A percentile compares a stretch with the other conserved stretches of the same genome.
Evolutionary conservation across 2,329 filamentous ascomycete genomes (phyloP).

Genomic region (Penicillium sp.): DNA sequence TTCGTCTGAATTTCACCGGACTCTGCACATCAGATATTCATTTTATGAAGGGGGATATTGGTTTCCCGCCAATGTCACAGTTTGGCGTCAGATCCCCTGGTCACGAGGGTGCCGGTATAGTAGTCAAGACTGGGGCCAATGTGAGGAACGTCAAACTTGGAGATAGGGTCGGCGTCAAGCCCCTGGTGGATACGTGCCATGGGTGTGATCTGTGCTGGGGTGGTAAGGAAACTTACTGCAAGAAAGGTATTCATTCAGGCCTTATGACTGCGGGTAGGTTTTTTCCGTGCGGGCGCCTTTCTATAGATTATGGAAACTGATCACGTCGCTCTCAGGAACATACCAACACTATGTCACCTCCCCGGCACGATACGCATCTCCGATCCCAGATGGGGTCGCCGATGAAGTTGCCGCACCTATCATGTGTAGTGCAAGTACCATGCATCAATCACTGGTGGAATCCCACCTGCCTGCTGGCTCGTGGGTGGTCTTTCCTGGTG

Average conservation of each 20-base stretch:
- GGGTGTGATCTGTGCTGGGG: constrained; percentile 53
- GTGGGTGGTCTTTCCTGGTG: constrained; percentile 46
- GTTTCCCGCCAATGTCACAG: constrained; percentile 46
- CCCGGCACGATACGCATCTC: constrained; percentile 55
- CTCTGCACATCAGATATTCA: constrained; percentile 61
- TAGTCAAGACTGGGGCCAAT: constrained; percentile 56
- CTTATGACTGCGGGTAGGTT: constrained; percentile 42
- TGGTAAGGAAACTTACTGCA: constrained; percentile 54
- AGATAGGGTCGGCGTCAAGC: constrained; percentile 55
- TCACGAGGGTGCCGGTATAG: constrained; percentile 59
- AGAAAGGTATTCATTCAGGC: constrained; percentile 33
- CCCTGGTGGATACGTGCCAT: constrained; percentile 53
- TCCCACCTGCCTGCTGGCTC: constrained; percentile 52
- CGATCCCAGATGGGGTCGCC: constrained; percentile 56
- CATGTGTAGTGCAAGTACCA: constrained; percentile 61
- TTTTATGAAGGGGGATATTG: constrained; percentile 58
- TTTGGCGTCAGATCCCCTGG: constrained; percentile 50
- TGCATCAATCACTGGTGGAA: constrained; percentile 57
- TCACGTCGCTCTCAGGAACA: constrained; percentile 37
- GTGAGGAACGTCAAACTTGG: constrained; percentile 56
- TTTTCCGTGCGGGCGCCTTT: no score
- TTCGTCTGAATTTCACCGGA: constrained; percentile 59
- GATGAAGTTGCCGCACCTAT: constrained; percentile 60
- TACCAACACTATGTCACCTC: constrained; percentile 62
- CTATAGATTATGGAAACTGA: not conserved